phyloP scores from a whole-genome alignment of 2,329 filamentous ascomycete species.

The Zelopaecilomyces penicillatus region DNA sequence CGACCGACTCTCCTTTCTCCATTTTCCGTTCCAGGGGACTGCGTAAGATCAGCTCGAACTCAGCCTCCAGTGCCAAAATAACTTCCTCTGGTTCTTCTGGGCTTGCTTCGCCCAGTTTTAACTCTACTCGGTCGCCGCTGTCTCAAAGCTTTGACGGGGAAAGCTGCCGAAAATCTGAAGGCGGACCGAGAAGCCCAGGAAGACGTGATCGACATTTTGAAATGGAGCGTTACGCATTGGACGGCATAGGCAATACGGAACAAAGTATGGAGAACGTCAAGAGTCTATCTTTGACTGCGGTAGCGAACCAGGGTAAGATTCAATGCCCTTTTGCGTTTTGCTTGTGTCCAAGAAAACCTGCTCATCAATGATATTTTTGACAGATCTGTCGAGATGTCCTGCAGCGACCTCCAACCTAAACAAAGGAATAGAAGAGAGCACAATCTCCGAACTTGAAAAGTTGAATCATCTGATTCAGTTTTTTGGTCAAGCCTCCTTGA shows the following conservation, averaged over 20 bases:
- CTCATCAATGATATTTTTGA: too few species aligned
- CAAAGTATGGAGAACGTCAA: too few species aligned
- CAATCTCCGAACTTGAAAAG: constrained; percentile 4
- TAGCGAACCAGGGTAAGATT: too few species aligned
- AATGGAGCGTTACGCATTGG: too few species aligned
- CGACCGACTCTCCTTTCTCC: constrained; percentile 30
- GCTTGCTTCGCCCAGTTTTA: constrained; percentile 16
- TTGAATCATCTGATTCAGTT: constrained; percentile 8
- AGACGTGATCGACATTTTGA: too few species aligned
- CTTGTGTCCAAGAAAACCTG: too few species aligned
- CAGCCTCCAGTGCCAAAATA: constrained; percentile 11
- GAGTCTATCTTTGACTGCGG: too few species aligned
- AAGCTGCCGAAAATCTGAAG: constrained; percentile 18
- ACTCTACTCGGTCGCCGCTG: constrained; percentile 18
- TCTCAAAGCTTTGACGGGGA: constrained; percentile 16
- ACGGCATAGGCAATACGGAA: too few species aligned
- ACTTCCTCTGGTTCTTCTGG: constrained; percentile 15
- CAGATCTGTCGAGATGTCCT: too few species aligned
- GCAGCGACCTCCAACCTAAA: too few species aligned
- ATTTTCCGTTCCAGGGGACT: constrained; percentile 34
- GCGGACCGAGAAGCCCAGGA: not conserved
- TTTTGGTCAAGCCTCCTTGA: constrained; percentile 1
- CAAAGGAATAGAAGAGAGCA: too few species aligned
- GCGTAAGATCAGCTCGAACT: constrained; percentile 13
- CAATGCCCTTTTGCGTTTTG: too few species aligned